Evolutionary conservation across 2,329 filamentous ascomycete species (phyloP).

Genomic region (Geosmithia morbida): DNA sequence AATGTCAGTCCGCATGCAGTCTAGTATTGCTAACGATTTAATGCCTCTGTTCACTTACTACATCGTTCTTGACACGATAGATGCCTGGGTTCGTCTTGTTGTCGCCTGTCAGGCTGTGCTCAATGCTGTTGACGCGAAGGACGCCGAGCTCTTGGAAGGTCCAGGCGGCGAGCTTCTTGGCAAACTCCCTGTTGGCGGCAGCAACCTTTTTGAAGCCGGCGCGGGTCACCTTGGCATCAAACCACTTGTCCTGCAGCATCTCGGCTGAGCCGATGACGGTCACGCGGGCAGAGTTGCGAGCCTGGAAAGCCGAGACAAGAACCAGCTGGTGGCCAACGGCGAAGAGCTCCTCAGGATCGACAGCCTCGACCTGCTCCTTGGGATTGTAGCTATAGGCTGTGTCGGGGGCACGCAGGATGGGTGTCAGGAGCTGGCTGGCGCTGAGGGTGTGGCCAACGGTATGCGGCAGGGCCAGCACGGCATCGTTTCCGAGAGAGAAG

Average conservation of each 20-base stretch:
- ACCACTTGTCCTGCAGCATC: constrained; percentile 80
- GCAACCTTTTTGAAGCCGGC: constrained; percentile 34
- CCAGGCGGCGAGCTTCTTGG: constrained; percentile 79
- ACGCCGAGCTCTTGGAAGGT: constrained; percentile 91
- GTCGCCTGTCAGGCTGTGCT: constrained; percentile 51
- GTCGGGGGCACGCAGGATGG: constrained; percentile 66
- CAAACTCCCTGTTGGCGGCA: constrained; percentile 74
- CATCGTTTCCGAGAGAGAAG: constrained; percentile 41
- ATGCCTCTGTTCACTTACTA: constrained; percentile 46
- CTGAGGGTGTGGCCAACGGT: constrained; percentile 73
- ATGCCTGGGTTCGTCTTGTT: constrained; percentile 67
- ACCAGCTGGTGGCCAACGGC: constrained; percentile 72
- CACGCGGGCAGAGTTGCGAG: constrained; percentile 83
- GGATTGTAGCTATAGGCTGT: constrained; percentile 92
- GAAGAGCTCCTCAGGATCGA: constrained; percentile 64
- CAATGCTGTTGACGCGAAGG: constrained; percentile 65
- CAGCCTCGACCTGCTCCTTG: constrained; percentile 60
- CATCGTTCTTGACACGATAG: constrained; percentile 93
- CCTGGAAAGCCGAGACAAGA: constrained; percentile 77
- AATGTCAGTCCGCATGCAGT: neutral
- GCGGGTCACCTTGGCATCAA: constrained; percentile 64
- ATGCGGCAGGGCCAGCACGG: constrained; percentile 65
- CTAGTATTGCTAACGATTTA: neutral
- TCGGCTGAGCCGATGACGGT: constrained; percentile 76
- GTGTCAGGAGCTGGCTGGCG: constrained; percentile 60